phyloP scores from a whole-genome alignment of 2,329 filamentous ascomycete species.

The Ophiocordyceps camponoti-saundersi region DNA sequence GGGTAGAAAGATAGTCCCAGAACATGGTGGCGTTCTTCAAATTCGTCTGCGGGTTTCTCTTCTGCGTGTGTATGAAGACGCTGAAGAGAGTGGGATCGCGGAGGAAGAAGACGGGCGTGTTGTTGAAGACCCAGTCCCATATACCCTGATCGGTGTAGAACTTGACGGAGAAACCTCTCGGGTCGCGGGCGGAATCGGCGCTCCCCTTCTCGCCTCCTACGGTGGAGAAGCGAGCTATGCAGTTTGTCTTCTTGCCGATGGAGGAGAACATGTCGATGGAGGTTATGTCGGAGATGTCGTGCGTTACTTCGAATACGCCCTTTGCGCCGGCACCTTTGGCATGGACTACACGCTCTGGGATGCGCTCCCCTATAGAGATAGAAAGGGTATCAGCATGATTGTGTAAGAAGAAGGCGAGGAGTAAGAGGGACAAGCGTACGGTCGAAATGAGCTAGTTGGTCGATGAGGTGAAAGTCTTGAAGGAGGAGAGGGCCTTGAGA shows the following conservation, averaged over 20 bases:
- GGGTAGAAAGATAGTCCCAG: slow-evolving; percentile 28
- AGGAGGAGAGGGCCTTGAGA: slow-evolving; percentile 40
- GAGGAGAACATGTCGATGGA: slow-evolving; percentile 33
- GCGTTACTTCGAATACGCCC: slow-evolving; percentile 42
- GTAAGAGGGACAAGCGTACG: slow-evolving; percentile 9
- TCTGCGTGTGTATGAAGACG: slow-evolving; percentile 62
- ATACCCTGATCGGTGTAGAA: slow-evolving; percentile 52
- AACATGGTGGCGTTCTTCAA: slow-evolving; percentile 51
- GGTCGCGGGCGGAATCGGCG: slow-evolving; percentile 50
- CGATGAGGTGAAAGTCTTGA: slow-evolving; percentile 49
- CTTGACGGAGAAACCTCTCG: slow-evolving; percentile 45
- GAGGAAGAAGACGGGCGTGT: slow-evolving; percentile 64
- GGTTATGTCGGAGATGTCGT: slow-evolving; percentile 38
- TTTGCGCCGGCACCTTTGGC: slow-evolving; percentile 24
- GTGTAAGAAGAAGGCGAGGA: not conserved
- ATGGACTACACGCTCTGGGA: slow-evolving; percentile 26
- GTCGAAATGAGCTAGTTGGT: slow-evolving; percentile 38
- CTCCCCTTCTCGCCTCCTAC: slow-evolving; percentile 52
- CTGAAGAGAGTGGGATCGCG: slow-evolving; percentile 61
- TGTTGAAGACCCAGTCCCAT: slow-evolving; percentile 61
- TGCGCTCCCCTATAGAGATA: slow-evolving; percentile 18
- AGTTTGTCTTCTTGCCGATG: slow-evolving; percentile 34
- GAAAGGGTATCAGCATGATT: too few species aligned
- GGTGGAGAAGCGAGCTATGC: slow-evolving; percentile 53
- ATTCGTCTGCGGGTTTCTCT: slow-evolving; percentile 57